Percentiles rank a stretch among this genome's conserved stretches.
Evolutionary conservation across 2,329 filamentous ascomycete genomes (phyloP).

Genomic region (Hymenoscyphus repandus): DNA sequence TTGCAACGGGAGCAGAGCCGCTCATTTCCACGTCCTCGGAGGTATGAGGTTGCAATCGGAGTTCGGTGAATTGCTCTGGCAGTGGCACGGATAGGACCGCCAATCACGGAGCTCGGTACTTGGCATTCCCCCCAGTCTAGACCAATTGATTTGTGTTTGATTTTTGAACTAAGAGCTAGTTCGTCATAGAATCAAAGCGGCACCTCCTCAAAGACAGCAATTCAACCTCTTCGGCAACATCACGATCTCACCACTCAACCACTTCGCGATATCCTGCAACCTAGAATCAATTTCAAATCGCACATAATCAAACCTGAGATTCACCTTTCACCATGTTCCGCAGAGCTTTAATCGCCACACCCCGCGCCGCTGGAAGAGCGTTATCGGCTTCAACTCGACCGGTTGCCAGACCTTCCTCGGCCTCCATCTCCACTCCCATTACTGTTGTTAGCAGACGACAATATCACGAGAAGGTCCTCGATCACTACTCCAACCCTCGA

Average conservation of each 20-base stretch:
- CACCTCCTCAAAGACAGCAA: no score
- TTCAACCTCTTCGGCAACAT: not conserved
- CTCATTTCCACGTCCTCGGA: not conserved
- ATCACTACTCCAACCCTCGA: constrained; percentile 76
- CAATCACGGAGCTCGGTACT: not conserved
- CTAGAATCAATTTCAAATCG: not conserved
- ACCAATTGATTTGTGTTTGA: not conserved
- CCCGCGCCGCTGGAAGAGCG: constrained; percentile 27
- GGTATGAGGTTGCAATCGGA: not conserved
- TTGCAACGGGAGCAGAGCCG: no score
- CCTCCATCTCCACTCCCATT: constrained; percentile 22
- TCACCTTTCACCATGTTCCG: constrained; percentile 26
- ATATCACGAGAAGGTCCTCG: constrained; percentile 50
- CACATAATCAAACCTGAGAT: not conserved
- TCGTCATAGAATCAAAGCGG: not conserved
- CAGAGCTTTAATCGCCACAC: constrained; percentile 25
- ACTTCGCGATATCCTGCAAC: constrained; percentile 1
- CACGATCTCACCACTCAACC: constrained; percentile 1
- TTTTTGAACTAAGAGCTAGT: not conserved
- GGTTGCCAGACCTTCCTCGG: constrained; percentile 19
- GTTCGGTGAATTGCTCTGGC: not conserved
- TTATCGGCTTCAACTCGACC: constrained; percentile 24
- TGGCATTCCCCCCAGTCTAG: not conserved
- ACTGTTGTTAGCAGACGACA: constrained; percentile 24
- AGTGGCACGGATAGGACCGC: no score